Evolutionary conservation across 805 yeast genomes (phyloP).

Genomic region (Starmerella floricola): DNA sequence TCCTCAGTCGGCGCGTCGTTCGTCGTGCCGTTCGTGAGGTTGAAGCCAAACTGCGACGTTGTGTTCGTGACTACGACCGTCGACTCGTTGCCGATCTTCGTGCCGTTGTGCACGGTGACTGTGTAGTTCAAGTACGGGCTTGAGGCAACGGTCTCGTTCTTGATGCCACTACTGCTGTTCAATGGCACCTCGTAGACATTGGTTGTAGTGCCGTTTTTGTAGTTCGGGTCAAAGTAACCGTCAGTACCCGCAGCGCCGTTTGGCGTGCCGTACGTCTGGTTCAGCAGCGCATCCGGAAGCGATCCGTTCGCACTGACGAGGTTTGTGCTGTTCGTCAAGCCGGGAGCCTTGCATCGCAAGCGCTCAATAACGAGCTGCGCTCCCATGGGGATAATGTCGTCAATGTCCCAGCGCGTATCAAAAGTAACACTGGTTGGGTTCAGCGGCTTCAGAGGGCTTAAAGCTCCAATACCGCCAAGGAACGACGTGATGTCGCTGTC

Average conservation of each 20-base stretch:
- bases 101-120: conserved; percentile 4
- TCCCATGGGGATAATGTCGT: conserved; percentile 30
- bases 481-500: conserved; percentile 45
- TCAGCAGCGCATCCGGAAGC: conserved; percentile 12
- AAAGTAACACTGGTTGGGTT: conserved; percentile 34
- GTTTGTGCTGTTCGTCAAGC: conserved; percentile 14
- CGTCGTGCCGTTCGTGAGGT: conserved; percentile 4
- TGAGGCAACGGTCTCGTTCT: conserved; percentile 4
- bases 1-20: conserved; percentile 3
- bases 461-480: conserved; percentile 39
- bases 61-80: conserved; percentile 2
- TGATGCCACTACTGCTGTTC: background rate
- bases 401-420: conserved; percentile 37
- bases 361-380: conserved; percentile 27
- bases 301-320: conserved; percentile 6
- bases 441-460: conserved; percentile 31
- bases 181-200: background rate
- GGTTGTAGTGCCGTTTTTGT: conserved; percentile 3
- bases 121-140: conserved; percentile 6
- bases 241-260: conserved; percentile 24
- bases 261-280: conserved; percentile 6
- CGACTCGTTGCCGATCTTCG: background rate
- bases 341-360: conserved; percentile 28
- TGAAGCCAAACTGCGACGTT: conserved; percentile 9
- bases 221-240: conserved; percentile 9